These are phyloP conservation scores for Pythium monospermum DNA, from an alignment of 352 stramenopile species.

Conservation along the genomic window DNA sequence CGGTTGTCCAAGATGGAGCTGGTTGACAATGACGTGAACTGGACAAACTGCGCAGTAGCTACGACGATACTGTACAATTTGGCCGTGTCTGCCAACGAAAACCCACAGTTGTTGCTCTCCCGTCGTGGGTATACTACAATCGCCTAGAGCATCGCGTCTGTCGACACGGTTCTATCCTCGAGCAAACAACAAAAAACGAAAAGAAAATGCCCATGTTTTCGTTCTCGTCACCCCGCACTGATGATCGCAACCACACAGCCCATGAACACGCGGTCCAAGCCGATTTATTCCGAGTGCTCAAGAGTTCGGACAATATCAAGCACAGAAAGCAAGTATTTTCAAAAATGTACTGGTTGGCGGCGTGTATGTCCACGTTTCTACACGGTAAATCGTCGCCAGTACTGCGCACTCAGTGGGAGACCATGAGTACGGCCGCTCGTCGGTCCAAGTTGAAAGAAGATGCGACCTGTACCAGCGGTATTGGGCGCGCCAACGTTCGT, in stretches of 20 bases:
- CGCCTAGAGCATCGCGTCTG: neutral
- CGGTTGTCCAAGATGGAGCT: neutral
- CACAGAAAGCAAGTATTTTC: slow-evolving; percentile 1
- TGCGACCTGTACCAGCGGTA: too few species aligned
- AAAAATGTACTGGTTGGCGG: neutral
- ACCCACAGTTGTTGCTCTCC: neutral
- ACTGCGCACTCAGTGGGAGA: slow-evolving; percentile 2
- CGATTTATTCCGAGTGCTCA: slow-evolving; percentile 1
- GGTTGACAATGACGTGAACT: neutral
- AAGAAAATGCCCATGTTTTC: neutral
- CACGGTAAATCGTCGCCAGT: neutral
- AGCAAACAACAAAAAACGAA: neutral
- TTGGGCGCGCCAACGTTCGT: too few species aligned
- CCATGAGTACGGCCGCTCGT: neutral
- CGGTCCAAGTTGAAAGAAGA: too few species aligned
- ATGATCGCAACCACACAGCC: neutral
- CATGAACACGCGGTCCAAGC: neutral
- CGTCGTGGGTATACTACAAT: neutral
- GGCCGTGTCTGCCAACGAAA: slow-evolving; percentile 3
- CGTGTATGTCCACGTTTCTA: neutral
- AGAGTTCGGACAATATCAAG: neutral
- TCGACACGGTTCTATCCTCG: neutral
- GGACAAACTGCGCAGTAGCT: neutral
- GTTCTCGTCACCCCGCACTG: neutral
- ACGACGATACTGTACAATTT: slow-evolving; percentile 2